Conservation (phyloP, 257 asterid species). For the Hygrophila difformis region DNA sequence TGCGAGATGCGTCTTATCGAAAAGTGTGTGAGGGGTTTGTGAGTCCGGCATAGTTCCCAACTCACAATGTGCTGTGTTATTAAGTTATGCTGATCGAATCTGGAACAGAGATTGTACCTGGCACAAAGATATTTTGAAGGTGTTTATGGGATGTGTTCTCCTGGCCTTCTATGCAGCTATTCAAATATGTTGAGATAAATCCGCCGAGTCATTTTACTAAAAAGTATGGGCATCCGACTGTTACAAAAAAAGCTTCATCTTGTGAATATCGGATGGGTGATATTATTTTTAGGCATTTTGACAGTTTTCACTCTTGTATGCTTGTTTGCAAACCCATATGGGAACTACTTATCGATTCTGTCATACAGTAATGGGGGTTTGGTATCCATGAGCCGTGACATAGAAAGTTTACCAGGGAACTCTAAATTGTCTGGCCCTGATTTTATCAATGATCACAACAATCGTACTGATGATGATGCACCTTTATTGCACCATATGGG, state of each 20-base stretch:
- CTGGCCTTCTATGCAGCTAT: slow-evolving; percentile 2
- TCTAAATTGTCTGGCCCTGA: too few species aligned
- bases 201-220: background rate
- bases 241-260: slow-evolving; percentile 20
- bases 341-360: slow-evolving; percentile 18
- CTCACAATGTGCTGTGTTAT: background rate
- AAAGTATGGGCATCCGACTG: slow-evolving; percentile 26
- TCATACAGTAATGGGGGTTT: slow-evolving; percentile 18
- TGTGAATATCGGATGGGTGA: slow-evolving; percentile 13
- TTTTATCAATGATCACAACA: slow-evolving; percentile 9
- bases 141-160: background rate
- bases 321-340: slow-evolving; percentile 25
- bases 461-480: slow-evolving; percentile 7
- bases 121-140: background rate
- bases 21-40: background rate
- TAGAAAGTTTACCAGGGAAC: slow-evolving; percentile 8
- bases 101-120: background rate
- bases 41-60: background rate
- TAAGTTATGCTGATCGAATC: background rate
- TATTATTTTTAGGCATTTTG: slow-evolving; percentile 19
- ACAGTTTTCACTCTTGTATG: slow-evolving; percentile 25
- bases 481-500: slow-evolving; percentile 5
- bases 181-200: too few species aligned
- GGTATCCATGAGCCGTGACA: slow-evolving; percentile 13
- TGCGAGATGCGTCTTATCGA: background rate